phyloP scores from a whole-genome alignment of 2,329 filamentous ascomycete genomes.

The Fusarium subtropicale region DNA sequence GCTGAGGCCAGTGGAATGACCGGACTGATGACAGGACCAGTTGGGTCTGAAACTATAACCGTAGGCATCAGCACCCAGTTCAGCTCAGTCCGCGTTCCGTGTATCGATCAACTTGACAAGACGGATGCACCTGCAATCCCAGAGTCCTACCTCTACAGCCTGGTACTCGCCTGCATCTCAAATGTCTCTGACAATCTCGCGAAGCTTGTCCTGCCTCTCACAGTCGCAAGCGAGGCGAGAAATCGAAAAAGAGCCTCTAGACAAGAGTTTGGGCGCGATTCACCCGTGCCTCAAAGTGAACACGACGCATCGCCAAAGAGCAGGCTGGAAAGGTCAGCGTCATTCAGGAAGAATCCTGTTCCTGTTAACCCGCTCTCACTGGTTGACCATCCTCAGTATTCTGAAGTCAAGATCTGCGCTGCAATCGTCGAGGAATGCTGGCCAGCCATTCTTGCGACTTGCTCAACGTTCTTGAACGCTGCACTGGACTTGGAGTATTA shows the following conservation, averaged over 20 bases:
- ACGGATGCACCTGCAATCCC: constrained; percentile 83
- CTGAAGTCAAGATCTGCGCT: constrained; percentile 81
- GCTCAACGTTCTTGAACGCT: constrained; percentile 94
- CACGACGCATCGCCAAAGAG: constrained; percentile 50
- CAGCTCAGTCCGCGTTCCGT: constrained; percentile 88
- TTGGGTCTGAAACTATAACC: constrained; percentile 73
- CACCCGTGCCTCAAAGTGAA: constrained; percentile 56
- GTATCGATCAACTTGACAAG: constrained; percentile 95
- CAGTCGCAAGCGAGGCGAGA: constrained; percentile 78
- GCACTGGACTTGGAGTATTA: constrained; percentile 94
- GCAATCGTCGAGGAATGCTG: constrained; percentile 91
- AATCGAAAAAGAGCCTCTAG: constrained; percentile 62
- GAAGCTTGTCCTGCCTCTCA: constrained; percentile 91
- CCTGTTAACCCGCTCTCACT: constrained; percentile 86
- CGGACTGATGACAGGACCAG: constrained; percentile 83
- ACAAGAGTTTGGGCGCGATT: constrained; percentile 58
- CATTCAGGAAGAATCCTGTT: constrained; percentile 79
- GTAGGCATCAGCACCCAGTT: constrained; percentile 90
- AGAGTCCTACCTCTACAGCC: constrained; percentile 92
- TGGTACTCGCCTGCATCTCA: constrained; percentile 89
- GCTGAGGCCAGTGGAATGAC: constrained; percentile 88
- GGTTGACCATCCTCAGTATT: constrained; percentile 76
- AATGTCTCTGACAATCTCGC: constrained; percentile 92
- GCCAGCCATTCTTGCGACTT: constrained; percentile 94
- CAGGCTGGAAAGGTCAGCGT: constrained; percentile 69